These are phyloP conservation scores for Neofusicoccum cordaticola DNA, from an alignment of 2,329 filamentous ascomycete species.

Conservation along the genomic window DNA sequence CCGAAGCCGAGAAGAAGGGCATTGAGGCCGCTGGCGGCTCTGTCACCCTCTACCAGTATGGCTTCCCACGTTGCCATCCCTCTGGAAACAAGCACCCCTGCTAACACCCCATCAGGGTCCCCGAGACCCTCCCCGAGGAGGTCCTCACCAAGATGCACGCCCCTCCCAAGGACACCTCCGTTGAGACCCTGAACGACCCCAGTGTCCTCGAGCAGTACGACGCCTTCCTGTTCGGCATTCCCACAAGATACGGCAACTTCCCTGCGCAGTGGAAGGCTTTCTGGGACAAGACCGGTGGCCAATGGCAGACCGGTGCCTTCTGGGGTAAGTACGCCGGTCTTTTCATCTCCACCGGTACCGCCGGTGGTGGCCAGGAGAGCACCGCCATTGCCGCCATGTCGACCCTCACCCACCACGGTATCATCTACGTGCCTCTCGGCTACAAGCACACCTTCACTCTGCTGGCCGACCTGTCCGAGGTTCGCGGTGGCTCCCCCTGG, in stretches of 20 bases:
- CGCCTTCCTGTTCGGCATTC: conserved; percentile 88
- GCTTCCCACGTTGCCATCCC: too few species aligned
- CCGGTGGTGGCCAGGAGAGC: conserved; percentile 88
- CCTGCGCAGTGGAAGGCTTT: conserved; percentile 91
- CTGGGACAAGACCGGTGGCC: conserved; percentile 85
- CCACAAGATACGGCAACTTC: conserved; percentile 96
- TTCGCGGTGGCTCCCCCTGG: conserved; percentile 87
- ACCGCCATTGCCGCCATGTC: conserved; percentile 79
- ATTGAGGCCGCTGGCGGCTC: conserved; percentile 82
- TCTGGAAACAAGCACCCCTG: neutral
- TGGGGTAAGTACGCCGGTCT: conserved; percentile 87
- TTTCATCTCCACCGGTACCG: conserved; percentile 82
- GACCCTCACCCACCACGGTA: conserved; percentile 87
- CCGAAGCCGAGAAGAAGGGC: conserved; percentile 86
- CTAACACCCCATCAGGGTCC: conserved; percentile 51
- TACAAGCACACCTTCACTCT: conserved; percentile 76
- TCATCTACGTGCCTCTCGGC: conserved; percentile 93
- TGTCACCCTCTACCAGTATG: conserved; percentile 78
- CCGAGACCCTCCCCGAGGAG: conserved; percentile 82
- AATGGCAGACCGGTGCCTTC: conserved; percentile 76
- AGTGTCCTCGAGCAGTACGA: conserved; percentile 72
- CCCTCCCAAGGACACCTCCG: conserved; percentile 66
- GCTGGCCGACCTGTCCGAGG: conserved; percentile 70
- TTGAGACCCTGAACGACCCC: conserved; percentile 60
- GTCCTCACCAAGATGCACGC: conserved; percentile 90